Evolutionary conservation across 805 yeast species (phyloP).

Genomic region (Ogataea allantospora): DNA sequence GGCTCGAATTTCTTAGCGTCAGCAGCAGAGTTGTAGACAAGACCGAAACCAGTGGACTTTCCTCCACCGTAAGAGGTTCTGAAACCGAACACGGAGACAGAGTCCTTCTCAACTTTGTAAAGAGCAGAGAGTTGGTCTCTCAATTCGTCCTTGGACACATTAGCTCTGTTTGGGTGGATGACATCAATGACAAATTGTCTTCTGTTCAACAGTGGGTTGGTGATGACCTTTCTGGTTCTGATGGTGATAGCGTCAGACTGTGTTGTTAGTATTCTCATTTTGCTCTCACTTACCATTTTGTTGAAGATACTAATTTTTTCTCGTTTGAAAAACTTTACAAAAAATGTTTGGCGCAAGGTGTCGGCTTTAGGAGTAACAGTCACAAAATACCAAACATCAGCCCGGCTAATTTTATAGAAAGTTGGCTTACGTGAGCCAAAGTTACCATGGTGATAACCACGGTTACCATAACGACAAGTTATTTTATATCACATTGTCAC

Average conservation of each 20-base stretch:
- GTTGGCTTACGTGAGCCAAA: background rate
- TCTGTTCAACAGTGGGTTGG: constrained; percentile 99
- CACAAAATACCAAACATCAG: background rate
- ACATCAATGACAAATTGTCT: constrained; percentile 99
- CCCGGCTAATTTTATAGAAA: background rate
- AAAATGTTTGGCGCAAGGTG: constrained; percentile 10
- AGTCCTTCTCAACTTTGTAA: constrained; percentile 66
- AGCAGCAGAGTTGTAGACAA: constrained; percentile 96
- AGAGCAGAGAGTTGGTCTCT: constrained; percentile 67
- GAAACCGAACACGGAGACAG: constrained; percentile 95
- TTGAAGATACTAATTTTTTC: constrained; percentile 13
- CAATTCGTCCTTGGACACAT: constrained; percentile 98
- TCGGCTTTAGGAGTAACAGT: constrained; percentile 9
- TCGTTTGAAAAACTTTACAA: constrained; percentile 13
- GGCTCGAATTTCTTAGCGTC: constrained; percentile 99
- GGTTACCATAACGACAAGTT: too few species aligned
- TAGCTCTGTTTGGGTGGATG: constrained; percentile 98
- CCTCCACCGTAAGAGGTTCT: constrained; percentile 99
- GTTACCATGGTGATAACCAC: too few species aligned
- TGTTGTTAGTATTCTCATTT: constrained; percentile 10
- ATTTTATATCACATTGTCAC: too few species aligned
- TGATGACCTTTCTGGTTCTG: constrained; percentile 98
- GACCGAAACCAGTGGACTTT: constrained; percentile 98
- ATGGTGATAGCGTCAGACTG: constrained; percentile 99
- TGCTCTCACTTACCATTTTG: constrained; percentile 17